Percentiles rank a stretch among this genome's conserved stretches.
Conservation (phyloP, 1,284 basidiomycete genomes). For the Ustilago trichophora region DNA sequence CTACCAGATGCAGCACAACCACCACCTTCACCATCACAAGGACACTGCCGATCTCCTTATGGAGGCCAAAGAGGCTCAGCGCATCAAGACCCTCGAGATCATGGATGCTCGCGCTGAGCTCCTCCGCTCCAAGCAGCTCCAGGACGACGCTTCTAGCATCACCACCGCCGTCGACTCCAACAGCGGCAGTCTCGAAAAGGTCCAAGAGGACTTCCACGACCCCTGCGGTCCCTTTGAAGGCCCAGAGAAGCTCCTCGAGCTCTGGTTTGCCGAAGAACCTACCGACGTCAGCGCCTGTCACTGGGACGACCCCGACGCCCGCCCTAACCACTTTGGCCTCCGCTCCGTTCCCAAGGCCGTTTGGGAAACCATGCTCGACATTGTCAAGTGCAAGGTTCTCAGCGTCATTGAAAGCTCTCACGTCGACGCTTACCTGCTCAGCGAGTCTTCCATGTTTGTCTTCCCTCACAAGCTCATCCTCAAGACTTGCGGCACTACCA, state of each 20-base stretch:
- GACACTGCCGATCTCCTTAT: conserved; percentile 46
- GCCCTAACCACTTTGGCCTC: conserved; percentile 71
- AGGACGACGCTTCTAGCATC: conserved; percentile 33
- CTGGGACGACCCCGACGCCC: conserved; percentile 38
- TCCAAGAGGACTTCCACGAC: conserved; percentile 37
- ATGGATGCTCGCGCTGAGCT: conserved; percentile 43
- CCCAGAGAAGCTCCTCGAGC: conserved; percentile 95
- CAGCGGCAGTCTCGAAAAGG: conserved; percentile 28
- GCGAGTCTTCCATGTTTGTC: conserved; percentile 97
- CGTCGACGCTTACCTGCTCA: conserved; percentile 93
- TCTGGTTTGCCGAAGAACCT: conserved; percentile 85
- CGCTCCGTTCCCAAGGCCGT: conserved; percentile 78
- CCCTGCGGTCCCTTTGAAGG: conserved; percentile 67
- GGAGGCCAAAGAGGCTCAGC: conserved; percentile 45
- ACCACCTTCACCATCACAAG: conserved; percentile 23
- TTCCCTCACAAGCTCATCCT: conserved; percentile 95
- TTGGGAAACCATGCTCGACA: conserved; percentile 97
- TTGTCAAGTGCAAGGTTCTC: conserved; percentile 96
- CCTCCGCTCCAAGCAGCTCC: conserved; percentile 27
- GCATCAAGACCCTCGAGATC: conserved; percentile 43
- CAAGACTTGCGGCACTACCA: conserved; percentile 98
- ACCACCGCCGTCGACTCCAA: conserved; percentile 40
- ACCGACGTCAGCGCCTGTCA: conserved; percentile 56
- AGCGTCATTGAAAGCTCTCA: conserved; percentile 86
- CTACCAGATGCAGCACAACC: conserved; percentile 17